These are phyloP conservation scores for Fusarium abutilonis DNA, from an alignment of 2,329 filamentous ascomycete genomes.

Conservation along the genomic window DNA sequence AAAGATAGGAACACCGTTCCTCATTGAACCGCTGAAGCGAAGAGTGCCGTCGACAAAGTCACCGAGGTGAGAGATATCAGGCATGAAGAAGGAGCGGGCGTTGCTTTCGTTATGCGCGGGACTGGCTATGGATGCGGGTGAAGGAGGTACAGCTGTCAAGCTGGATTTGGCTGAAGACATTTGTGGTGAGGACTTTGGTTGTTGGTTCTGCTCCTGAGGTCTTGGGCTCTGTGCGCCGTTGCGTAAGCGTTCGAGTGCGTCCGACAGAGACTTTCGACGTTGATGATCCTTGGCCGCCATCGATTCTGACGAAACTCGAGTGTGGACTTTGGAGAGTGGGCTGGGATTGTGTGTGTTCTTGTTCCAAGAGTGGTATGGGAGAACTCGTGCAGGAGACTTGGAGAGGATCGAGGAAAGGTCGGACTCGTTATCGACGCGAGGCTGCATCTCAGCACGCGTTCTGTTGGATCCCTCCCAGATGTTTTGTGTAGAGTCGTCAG, in stretches of 20 bases:
- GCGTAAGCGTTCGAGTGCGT: slow-evolving; percentile 50
- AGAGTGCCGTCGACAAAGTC: slow-evolving; percentile 67
- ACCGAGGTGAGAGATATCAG: slow-evolving; percentile 64
- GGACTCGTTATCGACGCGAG: slow-evolving; percentile 63
- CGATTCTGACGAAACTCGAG: slow-evolving; percentile 46
- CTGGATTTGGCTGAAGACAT: slow-evolving; percentile 55
- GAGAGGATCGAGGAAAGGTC: slow-evolving; percentile 59
- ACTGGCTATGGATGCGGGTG: slow-evolving; percentile 49
- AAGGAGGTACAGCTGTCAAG: slow-evolving; percentile 54
- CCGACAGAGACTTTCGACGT: slow-evolving; percentile 47
- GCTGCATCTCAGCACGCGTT: slow-evolving; percentile 62
- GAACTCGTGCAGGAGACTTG: slow-evolving; percentile 50
- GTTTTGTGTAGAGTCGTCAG: slow-evolving; percentile 57
- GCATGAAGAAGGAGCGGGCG: slow-evolving; percentile 63
- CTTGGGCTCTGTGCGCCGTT: slow-evolving; percentile 50
- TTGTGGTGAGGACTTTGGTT: slow-evolving; percentile 47
- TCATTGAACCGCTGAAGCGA: slow-evolving; percentile 60
- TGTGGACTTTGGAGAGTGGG: slow-evolving; percentile 52
- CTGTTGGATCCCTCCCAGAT: slow-evolving; percentile 54
- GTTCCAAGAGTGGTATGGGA: slow-evolving; percentile 41
- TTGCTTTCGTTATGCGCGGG: slow-evolving; percentile 54
- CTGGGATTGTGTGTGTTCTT: slow-evolving; percentile 50
- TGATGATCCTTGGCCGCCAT: slow-evolving; percentile 37
- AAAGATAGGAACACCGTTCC: slow-evolving; percentile 65
- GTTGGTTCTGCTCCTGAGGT: slow-evolving; percentile 37